Evolutionary conservation across 148 eudicot genomes (phyloP), one percentile per base, ranked within the genome.

Genomic region (Linanthus parryae): DNA sequence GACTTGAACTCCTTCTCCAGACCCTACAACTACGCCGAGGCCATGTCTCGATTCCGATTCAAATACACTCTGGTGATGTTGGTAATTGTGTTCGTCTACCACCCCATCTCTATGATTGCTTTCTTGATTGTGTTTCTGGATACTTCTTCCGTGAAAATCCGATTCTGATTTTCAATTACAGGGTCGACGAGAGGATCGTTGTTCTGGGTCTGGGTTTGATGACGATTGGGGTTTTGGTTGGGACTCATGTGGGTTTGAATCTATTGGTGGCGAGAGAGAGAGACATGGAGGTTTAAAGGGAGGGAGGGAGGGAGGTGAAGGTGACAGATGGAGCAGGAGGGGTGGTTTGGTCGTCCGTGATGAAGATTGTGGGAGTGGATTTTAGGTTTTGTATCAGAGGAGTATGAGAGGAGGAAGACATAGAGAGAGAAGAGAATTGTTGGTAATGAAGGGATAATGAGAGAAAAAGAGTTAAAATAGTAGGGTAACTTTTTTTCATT

Each of bases 171-270:
- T 48, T 48, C 13, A 15, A 28, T 16, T 10, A 23, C 3, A 4
- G 9, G 16, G 11, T 48, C 3, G 53, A 48, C 13, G 53, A 48
- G 7, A 48, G 53, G 21, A 14, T 48, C 30, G 36, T 48, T 9
- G 27, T 48, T 48, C 16, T 11, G 14, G 19, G 27, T 20, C 14
- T 48, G 36, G 53, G 36, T 27, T 48, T 27, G 27, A 36, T 48
- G 15, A 48, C 53, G 7, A 14, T 48, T 2, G 9, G 27, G 1
- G 36, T 2, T 0, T 48, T 48, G 36, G 53, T 48, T 3, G 2
- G 27, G 10, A 48, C 53, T 14, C 35, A 16, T 28, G 53, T 48
- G 35, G 53, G 53, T 3, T n/a, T 48, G 10, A 48, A 48, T 48
- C 35, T 48, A 22, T 28, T 48, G 34, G 36, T 48, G 19, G 53